Evolutionary conservation across 345 rosid genomes (phyloP).

Genomic region (Pistacia integerrima): DNA sequence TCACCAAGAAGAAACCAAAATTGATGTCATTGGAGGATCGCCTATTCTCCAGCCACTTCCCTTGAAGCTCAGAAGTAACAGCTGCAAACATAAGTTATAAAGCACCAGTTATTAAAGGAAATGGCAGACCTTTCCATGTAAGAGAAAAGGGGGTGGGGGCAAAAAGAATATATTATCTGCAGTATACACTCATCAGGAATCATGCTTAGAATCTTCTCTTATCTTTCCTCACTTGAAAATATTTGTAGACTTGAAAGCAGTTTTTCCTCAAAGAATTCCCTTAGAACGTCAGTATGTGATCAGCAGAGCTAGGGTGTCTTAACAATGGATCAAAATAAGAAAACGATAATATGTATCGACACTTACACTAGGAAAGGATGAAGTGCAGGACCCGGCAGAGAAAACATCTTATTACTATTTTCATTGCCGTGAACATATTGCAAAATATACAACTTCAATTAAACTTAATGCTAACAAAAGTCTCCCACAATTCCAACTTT

Average conservation of each 20-base stretch:
- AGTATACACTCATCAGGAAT: conserved; percentile 76
- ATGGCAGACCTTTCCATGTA: not conserved
- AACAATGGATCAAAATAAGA: not conserved
- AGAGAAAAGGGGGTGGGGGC: not conserved
- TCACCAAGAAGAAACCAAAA: conserved; percentile 50
- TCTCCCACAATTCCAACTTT: not conserved
- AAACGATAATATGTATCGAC: conserved; percentile 15
- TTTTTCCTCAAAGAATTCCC: conserved; percentile 69
- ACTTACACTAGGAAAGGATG: conserved; percentile 93
- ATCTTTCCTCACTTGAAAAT: conserved; percentile 74
- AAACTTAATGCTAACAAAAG: conserved; percentile 7
- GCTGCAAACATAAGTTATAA: conserved; percentile 37
- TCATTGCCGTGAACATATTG: conserved; percentile 67
- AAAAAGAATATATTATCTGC: not conserved
- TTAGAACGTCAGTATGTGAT: conserved; percentile 74
- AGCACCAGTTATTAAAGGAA: not conserved
- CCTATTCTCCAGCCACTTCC: conserved; percentile 72
- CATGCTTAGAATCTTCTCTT: conserved; percentile 82
- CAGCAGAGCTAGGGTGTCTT: conserved; percentile 38
- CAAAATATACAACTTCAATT: conserved; percentile 12
- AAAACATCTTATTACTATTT: conserved; percentile 71
- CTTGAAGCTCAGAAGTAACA: conserved; percentile 76
- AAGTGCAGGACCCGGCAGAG: conserved; percentile 66
- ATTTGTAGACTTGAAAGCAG: conserved; percentile 64
- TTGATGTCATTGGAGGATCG: conserved; percentile 62